Evolutionary conservation across 257 asterid species (phyloP).

Genomic region (Galeopsis tetrahit): DNA sequence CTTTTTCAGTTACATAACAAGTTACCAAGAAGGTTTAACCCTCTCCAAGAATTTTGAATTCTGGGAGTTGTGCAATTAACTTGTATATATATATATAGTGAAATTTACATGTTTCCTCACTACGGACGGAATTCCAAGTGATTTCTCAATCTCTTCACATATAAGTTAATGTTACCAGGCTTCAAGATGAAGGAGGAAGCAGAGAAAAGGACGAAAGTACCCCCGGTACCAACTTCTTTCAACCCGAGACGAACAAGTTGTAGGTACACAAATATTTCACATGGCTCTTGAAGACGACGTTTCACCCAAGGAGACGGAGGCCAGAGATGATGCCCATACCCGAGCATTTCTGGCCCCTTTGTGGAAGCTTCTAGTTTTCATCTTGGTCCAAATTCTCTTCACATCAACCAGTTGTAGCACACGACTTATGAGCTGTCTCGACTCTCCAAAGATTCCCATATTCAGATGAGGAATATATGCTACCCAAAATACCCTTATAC

Average conservation of each 20-base stretch:
- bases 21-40: not conserved
- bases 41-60: not conserved
- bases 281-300: constrained; percentile 47
- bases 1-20: not conserved
- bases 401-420: constrained; percentile 60
- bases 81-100: constrained; percentile 35
- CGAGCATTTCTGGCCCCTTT: constrained; percentile 71
- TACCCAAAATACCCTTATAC: constrained; percentile 52
- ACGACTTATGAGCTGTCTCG: constrained; percentile 62
- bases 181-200: constrained; percentile 1
- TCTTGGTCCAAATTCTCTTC: constrained; percentile 65
- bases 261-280: constrained; percentile 28
- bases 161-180: not conserved
- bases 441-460: constrained; percentile 63
- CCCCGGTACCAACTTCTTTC: constrained; percentile 27
- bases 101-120: constrained; percentile 44
- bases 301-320: constrained; percentile 72
- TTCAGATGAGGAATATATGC: constrained; percentile 60
- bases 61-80: constrained; percentile 28
- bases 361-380: constrained; percentile 63
- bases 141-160: constrained; percentile 30
- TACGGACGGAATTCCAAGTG: constrained; percentile 16
- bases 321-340: constrained; percentile 84
- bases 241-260: constrained; percentile 6
- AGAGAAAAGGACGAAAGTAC: not conserved